Percentiles rank a stretch among this genome's conserved stretches.
These are phyloP conservation scores for Medicago lupulina DNA, from an alignment of 306 rosid species.

Conservation along the genomic window DNA sequence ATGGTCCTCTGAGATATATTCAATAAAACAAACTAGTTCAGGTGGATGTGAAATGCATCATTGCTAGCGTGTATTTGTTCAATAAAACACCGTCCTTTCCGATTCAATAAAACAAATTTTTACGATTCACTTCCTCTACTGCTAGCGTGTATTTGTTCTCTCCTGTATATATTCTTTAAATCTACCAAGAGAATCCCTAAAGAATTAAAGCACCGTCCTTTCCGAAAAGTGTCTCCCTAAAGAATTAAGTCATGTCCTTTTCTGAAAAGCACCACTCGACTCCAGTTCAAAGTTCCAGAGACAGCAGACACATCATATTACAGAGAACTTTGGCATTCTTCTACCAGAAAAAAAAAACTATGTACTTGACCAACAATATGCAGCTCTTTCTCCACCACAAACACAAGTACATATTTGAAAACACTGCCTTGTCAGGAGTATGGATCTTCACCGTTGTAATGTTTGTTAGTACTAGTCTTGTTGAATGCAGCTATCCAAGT, in stretches of 20 bases:
- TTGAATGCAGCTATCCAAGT: conserved; percentile 6
- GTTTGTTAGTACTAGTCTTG: conserved; percentile 8
- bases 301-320: too few relatives aligned
- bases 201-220: neutral
- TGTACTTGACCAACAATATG: neutral
- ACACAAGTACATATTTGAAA: neutral
- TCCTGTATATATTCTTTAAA: neutral
- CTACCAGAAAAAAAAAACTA: neutral
- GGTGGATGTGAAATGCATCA: too few relatives aligned
- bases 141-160: neutral
- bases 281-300: too few relatives aligned
- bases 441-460: neutral
- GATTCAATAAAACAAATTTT: too few relatives aligned
- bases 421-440: conserved; percentile 12
- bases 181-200: neutral
- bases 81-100: too few relatives aligned
- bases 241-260: too few relatives aligned
- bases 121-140: neutral
- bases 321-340: too few relatives aligned
- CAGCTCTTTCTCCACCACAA: conserved; percentile 9
- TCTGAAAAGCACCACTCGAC: neutral
- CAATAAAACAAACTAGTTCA: too few relatives aligned
- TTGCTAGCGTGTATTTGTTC: too few relatives aligned
- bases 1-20: neutral
- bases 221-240: too few relatives aligned